A percentile compares a stretch with the other conserved stretches of the same genome.
Evolutionary conservation across 208 protist genomes (phyloP).

Genomic region (Acanthamoeba culbertsoni): DNA sequence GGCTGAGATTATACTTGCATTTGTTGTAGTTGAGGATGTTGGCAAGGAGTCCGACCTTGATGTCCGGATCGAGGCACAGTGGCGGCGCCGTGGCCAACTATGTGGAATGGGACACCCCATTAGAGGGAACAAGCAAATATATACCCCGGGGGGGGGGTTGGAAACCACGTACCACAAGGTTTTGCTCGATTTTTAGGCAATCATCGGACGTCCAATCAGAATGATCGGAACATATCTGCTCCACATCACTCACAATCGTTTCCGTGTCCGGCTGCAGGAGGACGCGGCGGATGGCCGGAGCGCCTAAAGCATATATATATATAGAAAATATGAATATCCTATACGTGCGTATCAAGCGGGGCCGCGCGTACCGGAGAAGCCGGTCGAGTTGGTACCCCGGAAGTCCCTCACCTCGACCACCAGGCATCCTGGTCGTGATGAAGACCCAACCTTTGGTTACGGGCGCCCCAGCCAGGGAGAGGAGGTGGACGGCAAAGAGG

Average conservation of each 20-base stretch:
- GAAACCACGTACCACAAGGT: slow-evolving; percentile 27
- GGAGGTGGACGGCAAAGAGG: too few relatives aligned
- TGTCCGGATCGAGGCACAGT: slow-evolving; percentile 19
- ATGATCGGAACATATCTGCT: slow-evolving; percentile 54
- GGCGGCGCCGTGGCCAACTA: slow-evolving; percentile 32
- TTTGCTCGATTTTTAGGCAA: slow-evolving; percentile 28
- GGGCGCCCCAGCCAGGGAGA: background rate
- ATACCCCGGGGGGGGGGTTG: too few relatives aligned
- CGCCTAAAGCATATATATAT: too few relatives aligned
- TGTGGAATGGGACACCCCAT: background rate
- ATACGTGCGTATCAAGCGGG: background rate
- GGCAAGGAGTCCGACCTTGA: background rate
- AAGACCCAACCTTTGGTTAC: background rate
- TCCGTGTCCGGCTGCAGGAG: slow-evolving; percentile 54
- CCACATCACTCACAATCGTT: slow-evolving; percentile 54
- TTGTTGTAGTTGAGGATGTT: slow-evolving; percentile 47
- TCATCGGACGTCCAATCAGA: slow-evolving; percentile 41
- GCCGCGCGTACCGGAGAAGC: background rate
- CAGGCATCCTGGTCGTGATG: background rate
- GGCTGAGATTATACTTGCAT: slow-evolving; percentile 18
- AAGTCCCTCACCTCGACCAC: slow-evolving; percentile 29
- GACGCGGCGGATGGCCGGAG: background rate
- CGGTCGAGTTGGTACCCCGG: background rate
- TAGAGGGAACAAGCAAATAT: background rate
- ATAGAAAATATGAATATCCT: background rate